phyloP scores from a whole-genome alignment of 164 flowering plant species.

The Warburgia ugandensis region DNA sequence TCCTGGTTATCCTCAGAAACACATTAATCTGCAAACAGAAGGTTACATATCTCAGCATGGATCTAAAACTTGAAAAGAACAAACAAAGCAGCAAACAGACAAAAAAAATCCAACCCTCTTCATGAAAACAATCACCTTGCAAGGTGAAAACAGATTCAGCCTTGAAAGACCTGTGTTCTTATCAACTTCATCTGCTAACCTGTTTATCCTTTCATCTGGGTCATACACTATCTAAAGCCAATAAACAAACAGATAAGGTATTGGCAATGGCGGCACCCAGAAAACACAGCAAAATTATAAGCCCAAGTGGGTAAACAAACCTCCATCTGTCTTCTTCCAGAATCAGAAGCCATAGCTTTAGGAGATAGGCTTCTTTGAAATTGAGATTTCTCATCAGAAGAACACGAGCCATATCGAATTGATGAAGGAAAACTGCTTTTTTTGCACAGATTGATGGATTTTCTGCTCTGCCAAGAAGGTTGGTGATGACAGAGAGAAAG shows the following conservation, averaged over 20 bases:
- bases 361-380: slow-evolving; percentile 26
- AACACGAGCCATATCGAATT: slow-evolving; percentile 22
- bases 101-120: neutral
- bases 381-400: slow-evolving; percentile 11
- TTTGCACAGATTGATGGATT: slow-evolving; percentile 17
- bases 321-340: slow-evolving; percentile 52
- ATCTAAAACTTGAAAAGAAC: neutral
- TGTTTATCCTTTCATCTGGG: slow-evolving; percentile 63
- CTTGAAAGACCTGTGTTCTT: slow-evolving; percentile 63
- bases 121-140: slow-evolving; percentile 52
- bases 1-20: slow-evolving; percentile 78
- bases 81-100: neutral
- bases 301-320: slow-evolving; percentile 10
- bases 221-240: slow-evolving; percentile 56
- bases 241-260: neutral
- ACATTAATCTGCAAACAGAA: slow-evolving; percentile 67
- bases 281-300: neutral
- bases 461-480: too few relatives aligned
- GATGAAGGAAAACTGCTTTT: slow-evolving; percentile 13
- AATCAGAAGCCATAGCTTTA: slow-evolving; percentile 36
- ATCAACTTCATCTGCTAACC: slow-evolving; percentile 78
- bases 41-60: neutral
- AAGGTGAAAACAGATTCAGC: slow-evolving; percentile 89
- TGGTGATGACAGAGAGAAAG: too few relatives aligned
- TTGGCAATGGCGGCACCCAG: too few relatives aligned